These are phyloP conservation scores for Kwoniella shandongensis DNA, from an alignment of 768 basidiomycete species.

Conservation along the genomic window DNA sequence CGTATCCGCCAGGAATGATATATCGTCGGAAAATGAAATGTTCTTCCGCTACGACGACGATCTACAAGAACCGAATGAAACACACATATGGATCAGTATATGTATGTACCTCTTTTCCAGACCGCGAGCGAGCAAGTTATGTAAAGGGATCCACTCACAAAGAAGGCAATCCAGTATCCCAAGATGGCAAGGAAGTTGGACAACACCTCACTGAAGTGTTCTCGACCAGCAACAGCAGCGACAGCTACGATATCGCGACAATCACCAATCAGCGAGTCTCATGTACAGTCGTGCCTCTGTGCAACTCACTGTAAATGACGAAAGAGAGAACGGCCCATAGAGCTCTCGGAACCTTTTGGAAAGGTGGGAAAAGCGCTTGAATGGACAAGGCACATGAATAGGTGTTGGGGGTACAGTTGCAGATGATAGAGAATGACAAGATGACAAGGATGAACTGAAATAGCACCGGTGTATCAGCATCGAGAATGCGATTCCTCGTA, in stretches of 20 bases:
- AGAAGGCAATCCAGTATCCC: slow-evolving; percentile 59
- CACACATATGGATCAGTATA: too few relatives aligned
- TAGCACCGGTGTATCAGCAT: neutral
- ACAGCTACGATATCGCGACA: slow-evolving; percentile 12
- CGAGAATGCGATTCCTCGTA: too few relatives aligned
- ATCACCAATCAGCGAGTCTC: too few relatives aligned
- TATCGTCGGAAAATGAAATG: slow-evolving; percentile 58
- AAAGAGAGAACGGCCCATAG: slow-evolving; percentile 58
- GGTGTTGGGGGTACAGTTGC: slow-evolving; percentile 56
- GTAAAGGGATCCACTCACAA: too few relatives aligned
- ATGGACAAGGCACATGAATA: slow-evolving; percentile 60
- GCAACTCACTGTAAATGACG: slow-evolving; percentile 30
- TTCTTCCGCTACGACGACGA: slow-evolving; percentile 58
- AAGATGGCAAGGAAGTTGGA: slow-evolving; percentile 57
- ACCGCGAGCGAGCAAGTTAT: too few relatives aligned
- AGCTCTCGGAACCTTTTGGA: slow-evolving; percentile 58
- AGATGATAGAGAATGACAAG: slow-evolving; percentile 57
- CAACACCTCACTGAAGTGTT: slow-evolving; percentile 57
- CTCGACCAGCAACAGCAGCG: slow-evolving; percentile 46
- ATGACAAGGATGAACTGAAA: slow-evolving; percentile 57
- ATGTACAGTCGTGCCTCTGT: neutral
- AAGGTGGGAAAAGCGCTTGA: slow-evolving; percentile 57
- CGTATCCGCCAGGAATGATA: slow-evolving; percentile 58
- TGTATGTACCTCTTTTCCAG: too few relatives aligned
- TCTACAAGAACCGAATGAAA: too few relatives aligned